These are phyloP conservation scores for Coffea eugenioides DNA, from an alignment of 257 asterid species.

Conservation along the genomic window DNA sequence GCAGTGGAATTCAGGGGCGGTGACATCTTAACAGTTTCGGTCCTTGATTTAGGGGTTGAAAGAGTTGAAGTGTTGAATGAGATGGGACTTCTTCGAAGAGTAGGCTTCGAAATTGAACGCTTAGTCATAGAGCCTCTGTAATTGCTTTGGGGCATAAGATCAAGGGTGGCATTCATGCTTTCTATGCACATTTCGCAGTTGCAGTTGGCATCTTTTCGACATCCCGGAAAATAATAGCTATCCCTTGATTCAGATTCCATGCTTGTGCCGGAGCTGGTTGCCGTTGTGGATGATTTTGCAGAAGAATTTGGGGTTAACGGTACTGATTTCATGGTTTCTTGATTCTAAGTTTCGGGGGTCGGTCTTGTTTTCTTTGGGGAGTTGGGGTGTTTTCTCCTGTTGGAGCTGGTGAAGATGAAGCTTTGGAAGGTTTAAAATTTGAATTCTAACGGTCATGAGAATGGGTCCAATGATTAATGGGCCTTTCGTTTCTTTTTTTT, in stretches of 20 bases:
- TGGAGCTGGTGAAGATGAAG: background rate
- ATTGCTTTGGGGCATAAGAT: slow-evolving; percentile 57
- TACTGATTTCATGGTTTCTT: slow-evolving; percentile 42
- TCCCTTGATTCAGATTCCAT: slow-evolving; percentile 52
- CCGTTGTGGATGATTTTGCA: slow-evolving; percentile 41
- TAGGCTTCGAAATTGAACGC: slow-evolving; percentile 38
- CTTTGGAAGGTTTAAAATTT: slow-evolving; percentile 14
- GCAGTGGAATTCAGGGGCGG: slow-evolving; percentile 33
- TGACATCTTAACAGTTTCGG: slow-evolving; percentile 19
- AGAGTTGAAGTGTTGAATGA: slow-evolving; percentile 34
- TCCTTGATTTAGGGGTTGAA: slow-evolving; percentile 43
- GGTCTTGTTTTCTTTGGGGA: background rate
- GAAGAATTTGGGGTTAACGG: slow-evolving; percentile 62
- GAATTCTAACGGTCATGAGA: slow-evolving; percentile 20
- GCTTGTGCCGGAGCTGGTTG: slow-evolving; percentile 26
- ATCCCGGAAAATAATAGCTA: slow-evolving; percentile 66
- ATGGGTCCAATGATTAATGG: background rate
- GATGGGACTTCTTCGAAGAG: slow-evolving; percentile 51
- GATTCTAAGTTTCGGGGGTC: slow-evolving; percentile 12
- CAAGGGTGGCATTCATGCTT: slow-evolving; percentile 81
- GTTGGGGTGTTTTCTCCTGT: background rate
- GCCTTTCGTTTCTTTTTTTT: background rate
- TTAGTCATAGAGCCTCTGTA: slow-evolving; percentile 49
- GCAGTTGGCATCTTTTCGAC: slow-evolving; percentile 83
- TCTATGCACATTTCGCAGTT: slow-evolving; percentile 73